These are phyloP conservation scores for Euphorbia lathyris DNA, from an alignment of 345 rosid species.

Conservation along the genomic window DNA sequence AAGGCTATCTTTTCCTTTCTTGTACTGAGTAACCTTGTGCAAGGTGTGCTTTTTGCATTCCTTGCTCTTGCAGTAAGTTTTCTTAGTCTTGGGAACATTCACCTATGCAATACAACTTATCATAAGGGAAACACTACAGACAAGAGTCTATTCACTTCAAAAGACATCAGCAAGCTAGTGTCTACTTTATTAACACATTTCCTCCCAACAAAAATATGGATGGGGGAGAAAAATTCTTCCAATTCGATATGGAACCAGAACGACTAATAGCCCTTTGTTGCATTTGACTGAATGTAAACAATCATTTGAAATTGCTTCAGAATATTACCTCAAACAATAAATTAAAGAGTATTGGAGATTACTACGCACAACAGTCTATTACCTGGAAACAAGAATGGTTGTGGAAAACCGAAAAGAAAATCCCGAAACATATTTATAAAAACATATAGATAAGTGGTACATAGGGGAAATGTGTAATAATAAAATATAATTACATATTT, in stretches of 20 bases:
- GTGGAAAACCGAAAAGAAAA: no score
- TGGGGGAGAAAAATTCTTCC: neutral
- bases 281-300: neutral
- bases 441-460: no score
- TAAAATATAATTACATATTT: no score
- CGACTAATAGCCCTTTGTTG: neutral
- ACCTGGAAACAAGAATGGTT: no score
- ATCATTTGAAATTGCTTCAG: neutral
- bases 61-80: conserved; percentile 31
- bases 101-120: conserved; percentile 36
- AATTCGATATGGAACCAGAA: neutral
- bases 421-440: no score
- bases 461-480: no score
- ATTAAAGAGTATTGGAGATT: no score
- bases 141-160: neutral
- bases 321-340: no score
- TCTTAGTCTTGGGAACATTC: conserved; percentile 85
- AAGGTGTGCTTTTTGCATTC: conserved; percentile 22
- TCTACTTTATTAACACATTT: neutral
- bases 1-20: conserved; percentile 22
- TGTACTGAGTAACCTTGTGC: conserved; percentile 23
- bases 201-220: no score
- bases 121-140: neutral
- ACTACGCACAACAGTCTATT: no score
- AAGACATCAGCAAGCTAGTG: neutral